Evolutionary conservation across 2,329 filamentous ascomycete genomes (phyloP).

Genomic region (Cylindrodendrum hubeiense): DNA sequence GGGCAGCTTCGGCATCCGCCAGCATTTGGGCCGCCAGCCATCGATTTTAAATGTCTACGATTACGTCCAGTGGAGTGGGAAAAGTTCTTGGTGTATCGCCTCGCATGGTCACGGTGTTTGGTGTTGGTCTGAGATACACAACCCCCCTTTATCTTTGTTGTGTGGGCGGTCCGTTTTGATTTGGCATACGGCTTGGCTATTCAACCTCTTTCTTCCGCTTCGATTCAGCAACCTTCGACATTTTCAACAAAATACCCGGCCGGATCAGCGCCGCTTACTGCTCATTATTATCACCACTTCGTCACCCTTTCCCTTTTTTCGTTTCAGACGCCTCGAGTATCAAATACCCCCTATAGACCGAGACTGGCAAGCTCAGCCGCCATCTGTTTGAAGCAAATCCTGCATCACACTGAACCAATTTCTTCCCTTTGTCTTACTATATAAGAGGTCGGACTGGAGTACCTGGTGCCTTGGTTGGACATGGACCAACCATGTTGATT

Average conservation of each 20-base stretch:
- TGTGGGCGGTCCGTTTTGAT: constrained; percentile 39
- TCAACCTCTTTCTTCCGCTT: constrained; percentile 45
- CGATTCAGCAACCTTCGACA: constrained; percentile 40
- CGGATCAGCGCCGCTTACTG: constrained; percentile 36
- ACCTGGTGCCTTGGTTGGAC: constrained; percentile 40
- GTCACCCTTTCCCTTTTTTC: constrained; percentile 35
- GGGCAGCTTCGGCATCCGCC: constrained; percentile 85
- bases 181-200: constrained; percentile 44
- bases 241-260: constrained; percentile 47
- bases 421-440: constrained; percentile 48
- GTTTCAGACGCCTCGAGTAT: constrained; percentile 47
- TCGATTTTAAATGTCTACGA: constrained; percentile 61
- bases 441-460: constrained; percentile 44
- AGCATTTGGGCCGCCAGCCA: constrained; percentile 83
- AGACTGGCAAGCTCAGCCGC: constrained; percentile 47
- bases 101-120: constrained; percentile 47
- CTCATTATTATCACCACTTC: constrained; percentile 39
- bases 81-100: constrained; percentile 43
- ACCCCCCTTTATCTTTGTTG: constrained; percentile 34
- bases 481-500: constrained; percentile 34
- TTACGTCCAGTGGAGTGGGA: constrained; percentile 42
- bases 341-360: constrained; percentile 55
- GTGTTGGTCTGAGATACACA: constrained; percentile 42
- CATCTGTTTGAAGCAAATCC: constrained; percentile 47
- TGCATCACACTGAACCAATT: constrained; percentile 44